A percentile compares a stretch with the other conserved stretches of the same genome.
These are phyloP conservation scores for Rhynchosporium graminicola DNA, from an alignment of 2,329 filamentous ascomycete species.

Conservation along the genomic window DNA sequence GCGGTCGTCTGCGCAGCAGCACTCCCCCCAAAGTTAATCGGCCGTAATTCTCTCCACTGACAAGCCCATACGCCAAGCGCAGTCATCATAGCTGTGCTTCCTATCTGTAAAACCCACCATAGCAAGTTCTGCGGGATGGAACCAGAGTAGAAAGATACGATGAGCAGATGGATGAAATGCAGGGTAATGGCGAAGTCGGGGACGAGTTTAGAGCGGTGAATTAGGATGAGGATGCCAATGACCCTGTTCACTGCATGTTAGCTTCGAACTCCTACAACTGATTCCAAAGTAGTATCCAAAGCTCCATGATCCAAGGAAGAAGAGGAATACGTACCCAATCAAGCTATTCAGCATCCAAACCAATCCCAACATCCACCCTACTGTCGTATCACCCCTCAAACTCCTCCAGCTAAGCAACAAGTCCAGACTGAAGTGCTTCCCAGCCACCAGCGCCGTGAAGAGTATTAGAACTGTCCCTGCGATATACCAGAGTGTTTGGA, in stretches of 20 bases:
- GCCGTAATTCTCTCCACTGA: slow-evolving; percentile 83
- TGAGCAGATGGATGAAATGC: slow-evolving; percentile 77
- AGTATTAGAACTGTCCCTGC: slow-evolving; percentile 62
- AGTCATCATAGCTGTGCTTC: slow-evolving; percentile 63
- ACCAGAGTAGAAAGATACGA: slow-evolving; percentile 77
- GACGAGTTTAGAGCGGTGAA: slow-evolving; percentile 89
- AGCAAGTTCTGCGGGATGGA: slow-evolving; percentile 74
- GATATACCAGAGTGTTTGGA: slow-evolving; percentile 66
- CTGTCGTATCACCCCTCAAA: slow-evolving; percentile 65
- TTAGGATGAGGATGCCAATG: slow-evolving; percentile 77
- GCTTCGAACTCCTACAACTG: background rate
- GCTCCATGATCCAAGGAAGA: slow-evolving; percentile 14
- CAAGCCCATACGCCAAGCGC: slow-evolving; percentile 86
- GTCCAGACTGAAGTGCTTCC: slow-evolving; percentile 57
- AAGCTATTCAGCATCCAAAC: slow-evolving; percentile 68
- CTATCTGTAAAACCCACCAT: slow-evolving; percentile 78
- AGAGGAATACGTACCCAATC: slow-evolving; percentile 53
- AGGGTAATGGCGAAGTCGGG: slow-evolving; percentile 92
- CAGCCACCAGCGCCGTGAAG: slow-evolving; percentile 67
- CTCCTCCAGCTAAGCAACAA: slow-evolving; percentile 64
- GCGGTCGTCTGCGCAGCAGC: slow-evolving; percentile 28
- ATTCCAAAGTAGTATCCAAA: background rate
- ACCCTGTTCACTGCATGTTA: slow-evolving; percentile 54
- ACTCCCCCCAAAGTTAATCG: slow-evolving; percentile 80
- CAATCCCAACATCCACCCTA: slow-evolving; percentile 68